phyloP scores from a whole-genome alignment of 306 rosid genomes.

The Lablab purpureus region DNA sequence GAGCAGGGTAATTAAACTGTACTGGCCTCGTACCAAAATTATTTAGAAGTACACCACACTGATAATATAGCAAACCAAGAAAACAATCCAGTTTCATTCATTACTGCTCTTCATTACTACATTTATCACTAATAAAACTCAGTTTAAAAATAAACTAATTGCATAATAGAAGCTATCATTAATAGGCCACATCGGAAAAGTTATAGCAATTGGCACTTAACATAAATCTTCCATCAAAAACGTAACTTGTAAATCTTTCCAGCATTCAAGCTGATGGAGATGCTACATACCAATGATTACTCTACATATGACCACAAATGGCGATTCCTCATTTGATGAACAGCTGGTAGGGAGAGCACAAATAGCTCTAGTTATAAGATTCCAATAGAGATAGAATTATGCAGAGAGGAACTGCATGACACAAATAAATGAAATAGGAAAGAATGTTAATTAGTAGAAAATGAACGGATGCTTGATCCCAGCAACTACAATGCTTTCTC shows the following conservation, averaged over 20 bases:
- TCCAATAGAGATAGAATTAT: constrained; percentile 5
- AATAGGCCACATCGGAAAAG: background rate
- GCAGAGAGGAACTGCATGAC: constrained; percentile 37
- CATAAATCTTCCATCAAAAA: constrained; percentile 2
- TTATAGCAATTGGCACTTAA: constrained; percentile 11
- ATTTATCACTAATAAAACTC: constrained; percentile 4
- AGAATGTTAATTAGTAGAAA: constrained; percentile 32
- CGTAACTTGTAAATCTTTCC: background rate
- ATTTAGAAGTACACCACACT: no score
- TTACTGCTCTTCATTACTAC: background rate
- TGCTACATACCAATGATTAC: constrained; percentile 29
- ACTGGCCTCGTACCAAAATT: no score
- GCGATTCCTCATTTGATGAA: constrained; percentile 12
- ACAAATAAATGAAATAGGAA: constrained; percentile 29
- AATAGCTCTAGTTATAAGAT: constrained; percentile 9
- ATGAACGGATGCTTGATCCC: background rate
- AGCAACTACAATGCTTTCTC: constrained; percentile 8
- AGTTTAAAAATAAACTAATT: background rate
- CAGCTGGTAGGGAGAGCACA: constrained; percentile 17
- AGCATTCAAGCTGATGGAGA: constrained; percentile 34
- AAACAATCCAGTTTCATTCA: background rate
- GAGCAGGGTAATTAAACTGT: no score
- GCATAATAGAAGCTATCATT: constrained; percentile 22
- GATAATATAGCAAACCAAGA: no score
- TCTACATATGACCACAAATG: constrained; percentile 32